Conservation (phyloP, 768 basidiomycete species). For the Russula abietina region DNA sequence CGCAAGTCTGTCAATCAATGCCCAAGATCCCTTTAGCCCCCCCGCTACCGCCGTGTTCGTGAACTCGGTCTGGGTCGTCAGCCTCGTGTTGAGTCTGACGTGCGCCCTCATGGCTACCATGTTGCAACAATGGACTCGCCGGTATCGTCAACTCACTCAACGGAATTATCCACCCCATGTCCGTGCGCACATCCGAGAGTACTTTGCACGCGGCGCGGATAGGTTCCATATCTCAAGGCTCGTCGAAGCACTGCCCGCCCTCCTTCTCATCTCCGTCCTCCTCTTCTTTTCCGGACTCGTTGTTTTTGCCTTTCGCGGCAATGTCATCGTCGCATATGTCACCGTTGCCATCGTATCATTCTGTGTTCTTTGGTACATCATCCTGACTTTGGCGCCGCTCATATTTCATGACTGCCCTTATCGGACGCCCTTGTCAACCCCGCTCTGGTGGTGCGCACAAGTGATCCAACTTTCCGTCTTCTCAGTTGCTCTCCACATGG, state of each 20-base stretch:
- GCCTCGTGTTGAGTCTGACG: not conserved
- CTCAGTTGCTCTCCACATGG: not conserved
- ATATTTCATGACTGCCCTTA: slow-evolving; percentile 2
- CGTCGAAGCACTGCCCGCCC: not conserved
- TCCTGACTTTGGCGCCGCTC: not conserved
- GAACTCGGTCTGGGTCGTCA: not conserved
- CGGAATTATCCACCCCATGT: not conserved
- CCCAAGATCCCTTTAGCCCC: not conserved
- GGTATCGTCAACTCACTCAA: not conserved
- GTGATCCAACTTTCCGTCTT: not conserved
- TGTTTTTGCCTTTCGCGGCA: not conserved
- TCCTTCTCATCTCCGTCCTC: not conserved
- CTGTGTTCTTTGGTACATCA: not conserved
- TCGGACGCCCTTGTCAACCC: slow-evolving; percentile 1
- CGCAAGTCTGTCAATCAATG: not conserved
- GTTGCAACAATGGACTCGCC: not conserved
- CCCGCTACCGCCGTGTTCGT: not conserved
- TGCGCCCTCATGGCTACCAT: not conserved
- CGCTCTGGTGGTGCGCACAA: not conserved
- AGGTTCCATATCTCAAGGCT: not conserved
- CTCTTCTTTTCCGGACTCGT: not conserved
- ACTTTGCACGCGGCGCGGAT: not conserved
- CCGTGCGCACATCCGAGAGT: not conserved
- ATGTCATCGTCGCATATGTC: not conserved
- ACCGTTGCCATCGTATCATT: not conserved